Evolutionary conservation across 2,329 filamentous ascomycete genomes (phyloP).

Genomic region (Neodidymelliopsis sp.): DNA sequence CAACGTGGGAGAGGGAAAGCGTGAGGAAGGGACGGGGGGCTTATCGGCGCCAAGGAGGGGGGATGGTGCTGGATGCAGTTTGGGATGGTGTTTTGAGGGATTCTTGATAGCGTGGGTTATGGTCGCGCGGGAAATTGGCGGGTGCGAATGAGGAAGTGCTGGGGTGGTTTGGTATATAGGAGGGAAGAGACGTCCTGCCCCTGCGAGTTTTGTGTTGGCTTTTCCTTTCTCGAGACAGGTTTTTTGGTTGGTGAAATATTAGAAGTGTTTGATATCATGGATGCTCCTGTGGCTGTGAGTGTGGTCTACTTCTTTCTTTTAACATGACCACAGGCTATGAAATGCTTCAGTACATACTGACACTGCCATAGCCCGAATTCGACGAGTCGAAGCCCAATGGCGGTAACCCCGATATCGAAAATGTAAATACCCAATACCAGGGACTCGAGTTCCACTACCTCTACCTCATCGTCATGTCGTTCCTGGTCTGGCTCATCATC

Average conservation of each 20-base stretch:
- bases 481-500: slow-evolving; percentile 71
- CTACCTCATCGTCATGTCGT: slow-evolving; percentile 65
- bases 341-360: slow-evolving; percentile 5
- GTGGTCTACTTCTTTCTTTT: too few relatives aligned
- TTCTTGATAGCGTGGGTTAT: too few relatives aligned
- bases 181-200: too few relatives aligned
- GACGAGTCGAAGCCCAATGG: slow-evolving; percentile 58
- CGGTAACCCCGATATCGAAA: slow-evolving; percentile 60
- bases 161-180: too few relatives aligned
- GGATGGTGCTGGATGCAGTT: too few relatives aligned
- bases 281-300: slow-evolving; percentile 29
- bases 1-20: too few relatives aligned
- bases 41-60: too few relatives aligned
- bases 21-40: too few relatives aligned
- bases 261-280: slow-evolving; percentile 17
- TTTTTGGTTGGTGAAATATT: background rate
- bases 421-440: slow-evolving; percentile 66
- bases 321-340: background rate
- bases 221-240: background rate
- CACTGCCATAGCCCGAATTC: slow-evolving; percentile 47
- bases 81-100: too few relatives aligned
- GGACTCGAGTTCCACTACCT: slow-evolving; percentile 68
- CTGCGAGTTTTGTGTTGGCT: too few relatives aligned
- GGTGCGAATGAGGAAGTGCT: too few relatives aligned
- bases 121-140: too few relatives aligned